Conservation (phyloP, 1,284 basidiomycete species). For the Irpex sp. region DNA sequence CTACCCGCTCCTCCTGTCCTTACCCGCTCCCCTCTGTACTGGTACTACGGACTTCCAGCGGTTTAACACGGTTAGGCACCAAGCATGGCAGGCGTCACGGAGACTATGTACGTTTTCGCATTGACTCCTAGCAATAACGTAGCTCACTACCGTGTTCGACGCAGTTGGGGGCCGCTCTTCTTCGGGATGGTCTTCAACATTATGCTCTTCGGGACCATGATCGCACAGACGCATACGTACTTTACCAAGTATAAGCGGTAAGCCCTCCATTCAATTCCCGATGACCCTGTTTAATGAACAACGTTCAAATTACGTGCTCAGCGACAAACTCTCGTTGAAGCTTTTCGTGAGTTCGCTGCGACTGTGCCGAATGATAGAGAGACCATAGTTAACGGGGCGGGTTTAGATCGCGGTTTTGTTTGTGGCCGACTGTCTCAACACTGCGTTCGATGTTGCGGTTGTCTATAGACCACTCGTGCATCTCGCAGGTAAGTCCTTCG, state of each 20-base stretch:
- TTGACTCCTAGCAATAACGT: neutral
- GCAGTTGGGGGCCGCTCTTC: conserved; percentile 3
- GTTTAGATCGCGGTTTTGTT: conserved; percentile 32
- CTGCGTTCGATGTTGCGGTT: conserved; percentile 35
- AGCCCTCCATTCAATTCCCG: conserved; percentile 1
- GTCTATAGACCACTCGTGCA: conserved; percentile 33
- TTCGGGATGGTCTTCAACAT: conserved; percentile 17
- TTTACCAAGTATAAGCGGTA: conserved; percentile 17
- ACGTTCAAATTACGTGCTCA: neutral
- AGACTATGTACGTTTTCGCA: neutral
- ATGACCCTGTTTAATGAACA: neutral
- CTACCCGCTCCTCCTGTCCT: neutral
- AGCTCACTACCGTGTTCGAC: neutral
- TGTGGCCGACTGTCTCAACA: conserved; percentile 35
- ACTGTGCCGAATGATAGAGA: neutral
- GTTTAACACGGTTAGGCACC: neutral
- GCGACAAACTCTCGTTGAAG: conserved; percentile 19
- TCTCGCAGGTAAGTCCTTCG: conserved; percentile 31
- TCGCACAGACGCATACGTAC: conserved; percentile 19
- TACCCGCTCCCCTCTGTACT: neutral
- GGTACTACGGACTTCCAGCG: neutral
- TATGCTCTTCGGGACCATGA: conserved; percentile 19
- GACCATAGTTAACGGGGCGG: neutral
- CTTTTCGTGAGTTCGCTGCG: conserved; percentile 9
- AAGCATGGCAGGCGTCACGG: neutral